These are phyloP conservation scores for Helotiales sp. DNA, from an alignment of 2,329 filamentous ascomycete species.

Conservation along the genomic window DNA sequence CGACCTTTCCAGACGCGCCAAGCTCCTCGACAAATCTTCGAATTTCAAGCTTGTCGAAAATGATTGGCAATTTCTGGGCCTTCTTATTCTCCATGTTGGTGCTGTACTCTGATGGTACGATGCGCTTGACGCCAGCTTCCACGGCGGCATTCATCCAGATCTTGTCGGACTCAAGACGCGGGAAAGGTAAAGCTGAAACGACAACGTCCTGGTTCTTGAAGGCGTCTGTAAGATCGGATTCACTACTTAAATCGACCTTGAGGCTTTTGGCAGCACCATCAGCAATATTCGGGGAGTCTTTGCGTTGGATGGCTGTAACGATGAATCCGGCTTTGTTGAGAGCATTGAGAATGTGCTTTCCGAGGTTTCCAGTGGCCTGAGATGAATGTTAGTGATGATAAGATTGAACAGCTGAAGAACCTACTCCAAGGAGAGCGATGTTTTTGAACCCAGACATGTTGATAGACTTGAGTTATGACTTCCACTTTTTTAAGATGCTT, in stretches of 20 bases:
- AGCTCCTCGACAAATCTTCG: constrained; percentile 14
- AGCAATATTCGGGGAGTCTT: constrained; percentile 13
- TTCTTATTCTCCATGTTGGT: constrained; percentile 32
- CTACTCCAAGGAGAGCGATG: constrained; percentile 16
- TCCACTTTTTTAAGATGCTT: too few relatives aligned
- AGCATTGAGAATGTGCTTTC: constrained; percentile 13
- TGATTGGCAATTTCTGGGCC: constrained; percentile 7
- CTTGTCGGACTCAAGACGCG: constrained; percentile 15
- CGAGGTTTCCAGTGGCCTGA: constrained; percentile 18
- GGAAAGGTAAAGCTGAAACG: constrained; percentile 14
- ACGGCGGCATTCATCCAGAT: constrained; percentile 55
- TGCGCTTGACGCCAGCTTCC: constrained; percentile 56
- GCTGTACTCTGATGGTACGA: constrained; percentile 58
- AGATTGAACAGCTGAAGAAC: not conserved
- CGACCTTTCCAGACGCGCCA: constrained; percentile 3
- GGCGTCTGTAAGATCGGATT: constrained; percentile 8
- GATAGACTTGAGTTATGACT: too few relatives aligned
- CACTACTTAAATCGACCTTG: constrained; percentile 15
- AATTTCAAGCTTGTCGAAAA: constrained; percentile 16
- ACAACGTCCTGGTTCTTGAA: constrained; percentile 21
- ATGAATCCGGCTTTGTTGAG: constrained; percentile 18
- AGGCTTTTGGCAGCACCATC: constrained; percentile 6
- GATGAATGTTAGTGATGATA: not conserved
- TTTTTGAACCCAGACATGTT: constrained; percentile 13
- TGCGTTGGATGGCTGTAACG: constrained; percentile 19